Evolutionary conservation across 257 asterid genomes (phyloP).

Genomic region (Perilla frutescens): DNA sequence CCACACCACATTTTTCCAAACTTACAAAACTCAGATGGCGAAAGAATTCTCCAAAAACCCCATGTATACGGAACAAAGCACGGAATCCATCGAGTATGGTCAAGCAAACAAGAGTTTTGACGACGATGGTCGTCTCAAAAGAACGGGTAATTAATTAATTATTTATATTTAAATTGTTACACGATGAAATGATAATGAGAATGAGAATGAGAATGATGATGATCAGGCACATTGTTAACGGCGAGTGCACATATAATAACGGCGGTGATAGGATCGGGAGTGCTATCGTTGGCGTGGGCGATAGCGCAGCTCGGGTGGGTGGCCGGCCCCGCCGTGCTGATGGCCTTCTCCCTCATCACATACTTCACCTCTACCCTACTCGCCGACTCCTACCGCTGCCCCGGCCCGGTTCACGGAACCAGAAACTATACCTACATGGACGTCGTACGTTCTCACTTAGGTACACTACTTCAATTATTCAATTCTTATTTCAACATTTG

Average conservation of each 20-base stretch:
- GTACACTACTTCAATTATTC: constrained; percentile 32
- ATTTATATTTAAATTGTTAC: no score
- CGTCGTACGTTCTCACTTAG: constrained; percentile 80
- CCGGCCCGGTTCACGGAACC: constrained; percentile 71
- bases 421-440: constrained; percentile 88
- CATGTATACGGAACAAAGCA: constrained; percentile 42
- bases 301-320: constrained; percentile 98
- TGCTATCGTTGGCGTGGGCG: constrained; percentile 86
- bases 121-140: constrained; percentile 78
- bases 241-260: constrained; percentile 93
- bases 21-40: constrained; percentile 22
- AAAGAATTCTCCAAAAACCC: constrained; percentile 38
- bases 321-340: constrained; percentile 79
- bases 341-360: constrained; percentile 71
- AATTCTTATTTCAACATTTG: no score
- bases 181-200: no score
- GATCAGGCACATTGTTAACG: constrained; percentile 65
- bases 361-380: constrained; percentile 80
- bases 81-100: constrained; percentile 43
- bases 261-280: constrained; percentile 97
- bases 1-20: constrained; percentile 14
- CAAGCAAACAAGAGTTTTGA: constrained; percentile 54
- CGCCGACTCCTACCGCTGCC: constrained; percentile 76
- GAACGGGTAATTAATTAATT: constrained; percentile 55
- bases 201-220: not conserved